Evolutionary conservation across 2,329 filamentous ascomycete genomes (phyloP), one percentile per base, ranked within the genome.

Genomic region (Trichophyton mentagrophytes): DNA sequence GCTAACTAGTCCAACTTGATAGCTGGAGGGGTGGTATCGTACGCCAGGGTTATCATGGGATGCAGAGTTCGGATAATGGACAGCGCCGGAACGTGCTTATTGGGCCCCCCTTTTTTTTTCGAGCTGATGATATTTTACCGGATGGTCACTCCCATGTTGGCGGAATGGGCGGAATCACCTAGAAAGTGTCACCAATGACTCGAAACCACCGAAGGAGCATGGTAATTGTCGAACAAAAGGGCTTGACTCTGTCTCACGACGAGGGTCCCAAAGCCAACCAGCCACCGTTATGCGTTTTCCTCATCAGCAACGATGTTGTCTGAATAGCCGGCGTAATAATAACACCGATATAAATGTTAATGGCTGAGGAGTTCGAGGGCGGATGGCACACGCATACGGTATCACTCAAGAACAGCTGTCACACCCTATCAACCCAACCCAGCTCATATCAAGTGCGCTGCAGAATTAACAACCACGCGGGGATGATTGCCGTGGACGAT

Each of bases 381-480:
- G n/a, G 27, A 36, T 27, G 49, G n/a, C 49, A 33, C 33, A 13
- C 9, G 11, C 9, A 38, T 38, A 38, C n/a, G 17, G 49, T 33
- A 55, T 20, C 27, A 36, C 49, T 55, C 9, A n/a, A 27, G 27
- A 55, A 7, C 20, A n/a, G 49, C n/a, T 55, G 49, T 55, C 49
- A 55, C 15, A 55, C 49, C 49, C 49, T 7, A 17, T 27, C 27
- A 38, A 4, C 33, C 33, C 33, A 38, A 55, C 49, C 49, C 33
- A 27, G 27, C 49, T n/a, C 49, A 55, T 36, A 55, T 36, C n/a
- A n/a, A 36, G 27, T 55, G 49, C 27, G n/a, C 17, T 55, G 49
- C 49, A 55, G 49, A 55, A 55, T n/a, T 38, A 36, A 36, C 27
- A 36, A 55, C 49, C 49, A 55, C 49, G 49, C 49, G 49, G 27